Evolutionary conservation across 495 filamentous ascomycete species (phyloP).

Genomic region (Apodospora peruviana): DNA sequence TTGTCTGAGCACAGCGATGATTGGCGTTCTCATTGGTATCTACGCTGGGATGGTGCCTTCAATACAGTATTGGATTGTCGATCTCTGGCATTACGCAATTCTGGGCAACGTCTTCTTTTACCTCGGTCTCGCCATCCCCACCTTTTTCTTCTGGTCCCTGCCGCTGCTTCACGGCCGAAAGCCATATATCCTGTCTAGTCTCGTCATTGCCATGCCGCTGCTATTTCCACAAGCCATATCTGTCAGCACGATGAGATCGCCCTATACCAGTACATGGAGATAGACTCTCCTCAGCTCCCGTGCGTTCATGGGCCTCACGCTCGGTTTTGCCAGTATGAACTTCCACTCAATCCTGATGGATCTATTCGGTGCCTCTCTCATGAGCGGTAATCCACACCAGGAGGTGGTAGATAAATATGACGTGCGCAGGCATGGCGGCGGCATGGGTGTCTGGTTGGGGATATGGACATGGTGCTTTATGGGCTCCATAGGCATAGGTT

Average conservation of each 20-base stretch:
- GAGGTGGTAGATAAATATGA: conserved; percentile 58
- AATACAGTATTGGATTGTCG: conserved; percentile 66
- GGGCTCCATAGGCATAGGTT: conserved; percentile 62
- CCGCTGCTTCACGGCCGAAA: conserved; percentile 73
- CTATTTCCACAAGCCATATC: conserved; percentile 69
- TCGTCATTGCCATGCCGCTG: conserved; percentile 62
- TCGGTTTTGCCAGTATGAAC: conserved; percentile 74
- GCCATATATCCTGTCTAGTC: conserved; percentile 61
- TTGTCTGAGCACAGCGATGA: conserved; percentile 62
- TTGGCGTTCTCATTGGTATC: conserved; percentile 65
- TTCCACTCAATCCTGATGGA: conserved; percentile 64
- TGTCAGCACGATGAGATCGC: conserved; percentile 48
- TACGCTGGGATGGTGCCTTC: conserved; percentile 71
- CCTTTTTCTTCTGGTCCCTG: conserved; percentile 65
- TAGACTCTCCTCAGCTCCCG: conserved; percentile 57
- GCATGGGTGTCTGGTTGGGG: conserved; percentile 72
- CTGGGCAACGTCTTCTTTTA: conserved; percentile 70
- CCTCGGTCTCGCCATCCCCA: conserved; percentile 60
- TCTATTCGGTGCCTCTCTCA: conserved; percentile 66
- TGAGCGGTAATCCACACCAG: conserved; percentile 65
- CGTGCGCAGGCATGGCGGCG: conserved; percentile 64
- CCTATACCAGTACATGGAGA: conserved; percentile 50
- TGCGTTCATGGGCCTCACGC: conserved; percentile 55
- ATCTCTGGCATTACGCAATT: conserved; percentile 58
- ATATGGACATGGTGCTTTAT: conserved; percentile 71